A percentile compares a stretch with the other conserved stretches of the same genome.
Conservation (phyloP, 2,329 filamentous ascomycete species). For the Saccharata proteae region DNA sequence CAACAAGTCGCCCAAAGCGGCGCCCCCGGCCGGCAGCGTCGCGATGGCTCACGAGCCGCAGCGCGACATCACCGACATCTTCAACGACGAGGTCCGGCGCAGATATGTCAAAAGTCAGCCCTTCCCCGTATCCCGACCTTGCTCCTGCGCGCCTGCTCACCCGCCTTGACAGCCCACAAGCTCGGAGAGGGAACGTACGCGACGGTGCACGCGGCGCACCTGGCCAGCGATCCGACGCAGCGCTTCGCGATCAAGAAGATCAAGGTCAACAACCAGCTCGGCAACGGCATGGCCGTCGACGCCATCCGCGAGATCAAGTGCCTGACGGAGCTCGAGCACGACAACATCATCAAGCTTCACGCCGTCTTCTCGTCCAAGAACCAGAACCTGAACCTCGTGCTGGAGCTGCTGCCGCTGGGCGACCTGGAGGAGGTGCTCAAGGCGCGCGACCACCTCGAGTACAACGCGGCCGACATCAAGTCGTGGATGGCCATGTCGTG, state of each 20-base stretch:
- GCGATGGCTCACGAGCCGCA: constrained; percentile 13
- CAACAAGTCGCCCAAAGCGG: constrained; percentile 12
- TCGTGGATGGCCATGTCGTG: constrained; percentile 98
- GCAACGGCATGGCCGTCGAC: constrained; percentile 86
- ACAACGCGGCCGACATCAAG: constrained; percentile 85
- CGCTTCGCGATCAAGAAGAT: constrained; percentile 91
- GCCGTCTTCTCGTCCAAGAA: constrained; percentile 93
- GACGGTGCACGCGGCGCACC: constrained; percentile 81
- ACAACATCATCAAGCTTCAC: constrained; percentile 87
- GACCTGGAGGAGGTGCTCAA: constrained; percentile 92
- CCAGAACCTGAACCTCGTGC: constrained; percentile 89
- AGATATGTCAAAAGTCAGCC: constrained; percentile 58
- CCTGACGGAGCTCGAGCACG: constrained; percentile 84
- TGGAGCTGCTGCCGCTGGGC: constrained; percentile 87
- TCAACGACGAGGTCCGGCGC: constrained; percentile 46
- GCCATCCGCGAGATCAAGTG: constrained; percentile 93
- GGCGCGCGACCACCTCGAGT: constrained; percentile 64
- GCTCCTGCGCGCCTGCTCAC: constrained; percentile 5
- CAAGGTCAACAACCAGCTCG: constrained; percentile 74
- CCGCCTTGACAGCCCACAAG: constrained; percentile 55
- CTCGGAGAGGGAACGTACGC: constrained; percentile 96
- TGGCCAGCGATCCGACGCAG: constrained; percentile 56
- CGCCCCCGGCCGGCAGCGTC: constrained; percentile 6
- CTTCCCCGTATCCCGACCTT: constrained; percentile 4
- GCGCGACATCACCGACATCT: constrained; percentile 35